Base-by-base conservation (phyloP, 1,139 yeast genomes). In the Pichia sp. region DNA sequence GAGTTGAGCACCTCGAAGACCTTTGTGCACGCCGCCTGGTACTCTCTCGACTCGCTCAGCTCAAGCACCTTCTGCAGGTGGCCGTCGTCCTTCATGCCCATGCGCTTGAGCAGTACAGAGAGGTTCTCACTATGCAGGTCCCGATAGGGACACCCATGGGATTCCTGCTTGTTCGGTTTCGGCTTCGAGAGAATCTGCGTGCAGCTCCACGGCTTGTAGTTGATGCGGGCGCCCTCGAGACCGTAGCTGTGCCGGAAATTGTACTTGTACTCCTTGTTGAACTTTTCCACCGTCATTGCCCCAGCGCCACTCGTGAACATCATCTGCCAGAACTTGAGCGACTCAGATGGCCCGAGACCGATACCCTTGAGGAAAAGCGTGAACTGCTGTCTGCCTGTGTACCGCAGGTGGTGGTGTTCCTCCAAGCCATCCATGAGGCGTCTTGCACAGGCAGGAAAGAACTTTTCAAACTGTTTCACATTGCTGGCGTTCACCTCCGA, bases 111-210 rank as follows among this genome's bases (percentile, higher is more conserved):
- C 55, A 82, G 79, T 4, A 65, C 61, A 1, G 77, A 73, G 50
- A 93, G 73, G 47, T 79, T 75, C 45, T 87, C 95, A 16, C 79
- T 66, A 18, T 79, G 73, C 62, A 87, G 73, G 61, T 87, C 93
- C 53, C 96, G 75, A 69, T 87, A 93, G 3, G 98, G 97, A 69
- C 98, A 91, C 3, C 99, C 99, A 65, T 93, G 97, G 58, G 71
- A 79, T 63, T 90, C 96, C 12, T 49, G 43, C 48, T 82, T 78
- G 19, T 77, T 77, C 0, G 96, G 95, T 54, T 82, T 75, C 7
- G 93, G 89, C 59, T 84, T 82, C 34, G 82, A 76, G 54, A 87
- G 70, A 42, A 95, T 87, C 0, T 85, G 83, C 28, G 82, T 79
- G 72, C 97, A 93, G 63, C 85, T 87, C 85, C 86, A 80, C 0